Evolutionary conservation across 2,329 filamentous ascomycete genomes (phyloP), one percentile per base, ranked within the genome.

Genomic region (Lojkania enalia): DNA sequence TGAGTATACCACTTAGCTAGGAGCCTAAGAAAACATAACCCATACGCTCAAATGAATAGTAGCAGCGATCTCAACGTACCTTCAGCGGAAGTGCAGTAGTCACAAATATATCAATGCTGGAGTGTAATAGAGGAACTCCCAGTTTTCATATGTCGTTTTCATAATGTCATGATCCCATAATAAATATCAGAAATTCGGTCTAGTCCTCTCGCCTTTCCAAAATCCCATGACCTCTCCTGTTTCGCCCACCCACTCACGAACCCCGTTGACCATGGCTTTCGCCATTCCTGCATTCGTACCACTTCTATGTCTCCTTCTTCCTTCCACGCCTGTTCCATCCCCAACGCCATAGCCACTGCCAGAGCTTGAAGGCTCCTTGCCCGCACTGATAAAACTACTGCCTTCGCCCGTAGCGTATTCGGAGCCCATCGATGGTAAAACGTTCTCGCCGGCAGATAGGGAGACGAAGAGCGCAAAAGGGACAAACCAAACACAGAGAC

Each of bases 381-480:
- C 76, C 3, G 75, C 59, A 33, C 64, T 71, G 7, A 75, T 70
- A 46, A 76, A 77, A 52, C 72, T 75, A 54, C 73, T 76, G 1
- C 75, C 75, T n/a, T 77, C 76, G 4, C 82, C 81, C 0, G 82
- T 84, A 14, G 79, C 80, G 63, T 84, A 84, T 52, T 90, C 87
- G 36, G 83, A 89, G 11, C 90, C 89, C 81, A 96, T 96, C 5
- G 86, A 95, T 0, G 94, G 94, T 39, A 99, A 74, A 3, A 97
- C 89, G 64, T 97, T 97, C 65, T 99, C 94, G 42, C 90, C 90
- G 0, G 94, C 94, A 14, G 89, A 95, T 31, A 99, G 73, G 61
- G 88, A 95, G 39, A 99, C 92, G 64, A 99, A 99, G 12, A 99
- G 78, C 13, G 91, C 85, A 66, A 99, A 99, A 0, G 94, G 94